A percentile compares a stretch with the other conserved stretches of the same genome.
Conservation (phyloP, 176 grass and related monocot genomes). For the Hyparrhenia diplandra region DNA sequence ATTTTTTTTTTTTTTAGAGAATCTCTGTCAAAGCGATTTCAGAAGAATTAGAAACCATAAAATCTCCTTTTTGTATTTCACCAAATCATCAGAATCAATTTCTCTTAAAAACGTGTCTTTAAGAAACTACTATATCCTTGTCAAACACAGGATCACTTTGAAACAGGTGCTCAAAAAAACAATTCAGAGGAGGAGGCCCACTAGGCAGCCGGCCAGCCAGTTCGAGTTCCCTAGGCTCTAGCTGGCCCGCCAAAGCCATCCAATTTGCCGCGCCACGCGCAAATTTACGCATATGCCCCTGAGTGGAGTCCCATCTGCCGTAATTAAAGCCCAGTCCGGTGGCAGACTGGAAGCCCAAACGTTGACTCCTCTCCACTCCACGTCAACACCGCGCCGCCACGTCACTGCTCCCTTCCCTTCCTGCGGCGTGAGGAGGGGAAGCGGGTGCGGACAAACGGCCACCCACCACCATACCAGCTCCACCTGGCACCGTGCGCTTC, state of each 20-base stretch:
- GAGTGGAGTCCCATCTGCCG: background rate
- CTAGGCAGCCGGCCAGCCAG: background rate
- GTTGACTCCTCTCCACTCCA: conserved; percentile 39
- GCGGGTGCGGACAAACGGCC: conserved; percentile 31
- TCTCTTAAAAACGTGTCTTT: no score
- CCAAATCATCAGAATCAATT: no score
- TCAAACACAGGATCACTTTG: no score
- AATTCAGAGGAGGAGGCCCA: background rate
- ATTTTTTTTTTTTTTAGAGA: no score
- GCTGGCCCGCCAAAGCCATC: conserved; percentile 31
- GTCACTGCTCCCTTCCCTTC: conserved; percentile 36
- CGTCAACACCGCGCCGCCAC: conserved; percentile 36
- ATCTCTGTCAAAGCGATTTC: no score
- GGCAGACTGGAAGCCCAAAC: conserved; percentile 11
- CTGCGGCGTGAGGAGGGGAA: conserved; percentile 35
- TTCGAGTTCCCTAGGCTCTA: background rate
- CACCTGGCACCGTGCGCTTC: background rate
- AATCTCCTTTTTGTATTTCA: no score
- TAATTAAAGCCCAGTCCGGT: background rate
- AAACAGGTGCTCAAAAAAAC: background rate
- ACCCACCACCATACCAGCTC: conserved; percentile 13
- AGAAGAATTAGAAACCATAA: no score
- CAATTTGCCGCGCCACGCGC: conserved; percentile 4
- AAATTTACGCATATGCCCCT: conserved; percentile 11
- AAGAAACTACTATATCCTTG: no score